Conservation (phyloP, 768 basidiomycete genomes). For the Lentinula sp. region DNA sequence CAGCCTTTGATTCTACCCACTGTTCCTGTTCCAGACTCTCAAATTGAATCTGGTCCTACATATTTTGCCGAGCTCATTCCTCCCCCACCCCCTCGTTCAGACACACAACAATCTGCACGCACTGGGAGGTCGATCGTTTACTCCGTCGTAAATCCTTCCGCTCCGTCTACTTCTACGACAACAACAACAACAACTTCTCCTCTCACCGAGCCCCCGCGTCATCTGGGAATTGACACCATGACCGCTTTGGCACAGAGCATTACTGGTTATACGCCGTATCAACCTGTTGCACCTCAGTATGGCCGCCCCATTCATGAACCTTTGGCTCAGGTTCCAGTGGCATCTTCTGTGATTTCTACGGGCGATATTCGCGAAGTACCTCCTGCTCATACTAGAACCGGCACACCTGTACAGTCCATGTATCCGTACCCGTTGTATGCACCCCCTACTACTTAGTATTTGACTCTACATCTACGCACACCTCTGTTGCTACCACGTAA, state of each 20-base stretch:
- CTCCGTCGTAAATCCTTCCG: conserved; percentile 3
- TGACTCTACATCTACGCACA: not conserved
- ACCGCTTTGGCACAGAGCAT: not conserved
- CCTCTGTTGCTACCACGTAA: not conserved
- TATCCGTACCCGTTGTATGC: not conserved
- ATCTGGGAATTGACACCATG: not conserved
- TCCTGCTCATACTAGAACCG: not conserved
- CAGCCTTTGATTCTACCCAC: conserved; percentile 3
- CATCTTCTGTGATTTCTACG: not conserved
- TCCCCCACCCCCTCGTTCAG: not conserved
- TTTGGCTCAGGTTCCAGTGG: not conserved
- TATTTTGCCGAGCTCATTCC: not conserved
- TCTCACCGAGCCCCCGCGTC: not conserved
- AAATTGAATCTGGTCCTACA: not conserved
- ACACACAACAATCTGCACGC: not conserved
- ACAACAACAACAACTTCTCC: not conserved
- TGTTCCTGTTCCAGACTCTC: not conserved
- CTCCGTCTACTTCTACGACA: not conserved
- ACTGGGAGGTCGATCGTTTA: not conserved
- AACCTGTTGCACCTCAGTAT: not conserved
- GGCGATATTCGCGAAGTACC: not conserved
- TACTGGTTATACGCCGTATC: conserved; percentile 2
- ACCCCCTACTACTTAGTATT: not conserved
- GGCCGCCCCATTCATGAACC: conserved; percentile 1
- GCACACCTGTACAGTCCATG: not conserved